phyloP scores from a whole-genome alignment of 2,329 filamentous ascomycete species.

The Cadophora sp. region DNA sequence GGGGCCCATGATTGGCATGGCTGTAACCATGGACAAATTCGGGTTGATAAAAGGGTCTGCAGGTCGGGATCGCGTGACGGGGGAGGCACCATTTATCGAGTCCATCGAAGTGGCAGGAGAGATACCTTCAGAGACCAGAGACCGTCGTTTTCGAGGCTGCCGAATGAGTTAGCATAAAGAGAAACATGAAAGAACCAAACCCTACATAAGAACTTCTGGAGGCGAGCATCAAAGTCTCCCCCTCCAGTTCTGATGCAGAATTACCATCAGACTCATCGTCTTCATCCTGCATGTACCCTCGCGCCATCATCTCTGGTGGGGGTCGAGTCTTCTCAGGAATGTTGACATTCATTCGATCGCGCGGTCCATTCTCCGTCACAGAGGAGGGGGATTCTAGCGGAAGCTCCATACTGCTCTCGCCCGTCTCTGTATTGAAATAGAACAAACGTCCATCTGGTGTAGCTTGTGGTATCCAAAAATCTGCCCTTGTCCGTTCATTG shows the following conservation, averaged over 20 bases:
- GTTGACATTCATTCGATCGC: constrained; percentile 86
- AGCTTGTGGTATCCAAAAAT: constrained; percentile 98
- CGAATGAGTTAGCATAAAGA: constrained; percentile 38
- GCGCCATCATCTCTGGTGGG: constrained; percentile 88
- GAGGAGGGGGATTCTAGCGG: constrained; percentile 90
- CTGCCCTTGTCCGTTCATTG: constrained; percentile 80
- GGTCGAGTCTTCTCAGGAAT: constrained; percentile 90
- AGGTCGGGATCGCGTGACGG: constrained; percentile 58
- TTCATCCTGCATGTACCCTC: constrained; percentile 81
- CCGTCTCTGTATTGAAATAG: constrained; percentile 98
- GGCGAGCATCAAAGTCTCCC: constrained; percentile 72
- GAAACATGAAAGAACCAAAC: constrained; percentile 28
- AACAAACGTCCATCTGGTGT: constrained; percentile 92
- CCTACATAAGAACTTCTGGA: constrained; percentile 74
- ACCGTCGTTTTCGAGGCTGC: constrained; percentile 68
- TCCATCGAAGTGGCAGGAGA: constrained; percentile 92
- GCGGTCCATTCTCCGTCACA: constrained; percentile 80
- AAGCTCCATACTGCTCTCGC: constrained; percentile 92
- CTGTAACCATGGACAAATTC: constrained; percentile 59
- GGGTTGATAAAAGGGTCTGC: constrained; percentile 61
- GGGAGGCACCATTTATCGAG: constrained; percentile 77
- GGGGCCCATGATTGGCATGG: constrained; percentile 40
- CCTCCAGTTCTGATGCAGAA: constrained; percentile 87
- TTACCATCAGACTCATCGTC: constrained; percentile 85
- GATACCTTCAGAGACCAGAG: constrained; percentile 65